Conservation (phyloP, 768 basidiomycete species). For the Chlorophyllum brunneum region DNA sequence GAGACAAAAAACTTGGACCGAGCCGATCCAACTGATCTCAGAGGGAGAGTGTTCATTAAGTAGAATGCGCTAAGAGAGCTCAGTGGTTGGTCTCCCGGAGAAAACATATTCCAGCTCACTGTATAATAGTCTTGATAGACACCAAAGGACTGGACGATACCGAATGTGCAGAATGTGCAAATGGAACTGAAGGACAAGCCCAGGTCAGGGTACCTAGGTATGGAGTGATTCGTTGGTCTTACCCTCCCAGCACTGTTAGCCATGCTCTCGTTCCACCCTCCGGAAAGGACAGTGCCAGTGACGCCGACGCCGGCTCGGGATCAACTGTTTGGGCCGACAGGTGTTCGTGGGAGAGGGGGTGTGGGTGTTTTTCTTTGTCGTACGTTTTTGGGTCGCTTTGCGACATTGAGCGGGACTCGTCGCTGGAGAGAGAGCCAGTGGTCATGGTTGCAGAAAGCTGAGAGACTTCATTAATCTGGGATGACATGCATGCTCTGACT, state of each 20-base stretch:
- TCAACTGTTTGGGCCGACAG: neutral
- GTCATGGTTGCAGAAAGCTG: conserved; percentile 8
- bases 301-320: neutral
- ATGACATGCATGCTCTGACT: conserved; percentile 4
- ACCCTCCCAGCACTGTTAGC: conserved; percentile 46
- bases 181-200: conserved; percentile 27
- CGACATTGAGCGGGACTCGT: neutral
- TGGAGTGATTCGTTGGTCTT: conserved; percentile 15
- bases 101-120: conserved; percentile 21
- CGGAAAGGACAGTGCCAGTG: conserved; percentile 27
- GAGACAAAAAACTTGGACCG: conserved; percentile 45
- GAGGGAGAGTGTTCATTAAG: conserved; percentile 37
- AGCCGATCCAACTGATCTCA: conserved; percentile 48
- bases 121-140: conserved; percentile 53
- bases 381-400: neutral
- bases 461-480: neutral
- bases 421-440: conserved; percentile 4
- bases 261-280: conserved; percentile 44
- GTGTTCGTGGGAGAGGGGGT: neutral
- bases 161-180: conserved; percentile 45
- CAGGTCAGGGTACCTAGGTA: neutral
- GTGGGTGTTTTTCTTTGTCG: neutral
- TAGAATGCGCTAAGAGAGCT: conserved; percentile 26
- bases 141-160: conserved; percentile 45
- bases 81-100: neutral